Conservation (phyloP, 2,329 filamentous ascomycete species). For the Fusarium proliferatum region DNA sequence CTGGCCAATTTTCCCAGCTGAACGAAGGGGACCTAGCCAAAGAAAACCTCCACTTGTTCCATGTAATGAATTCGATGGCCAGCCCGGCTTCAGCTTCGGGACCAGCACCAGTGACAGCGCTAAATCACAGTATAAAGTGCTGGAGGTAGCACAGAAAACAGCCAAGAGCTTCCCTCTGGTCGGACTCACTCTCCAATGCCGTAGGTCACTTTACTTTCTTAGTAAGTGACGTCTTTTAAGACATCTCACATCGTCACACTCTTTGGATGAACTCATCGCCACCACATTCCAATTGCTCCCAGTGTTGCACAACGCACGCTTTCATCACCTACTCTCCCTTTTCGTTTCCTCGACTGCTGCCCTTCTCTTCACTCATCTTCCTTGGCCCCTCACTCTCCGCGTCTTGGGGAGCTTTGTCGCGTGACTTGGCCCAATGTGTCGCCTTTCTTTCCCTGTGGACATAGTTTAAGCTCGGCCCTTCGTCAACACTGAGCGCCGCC, state of each 20-base stretch:
- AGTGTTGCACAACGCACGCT: constrained; percentile 27
- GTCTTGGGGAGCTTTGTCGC: constrained; percentile 23
- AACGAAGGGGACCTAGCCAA: constrained; percentile 1
- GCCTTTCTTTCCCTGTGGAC: background rate
- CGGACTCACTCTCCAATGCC: constrained; percentile 4
- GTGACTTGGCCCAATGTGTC: constrained; percentile 28
- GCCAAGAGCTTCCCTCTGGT: constrained; percentile 10
- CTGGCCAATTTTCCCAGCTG: constrained; percentile 4
- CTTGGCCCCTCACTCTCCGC: constrained; percentile 8
- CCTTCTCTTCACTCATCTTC: background rate
- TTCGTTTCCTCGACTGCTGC: background rate
- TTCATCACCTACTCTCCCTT: constrained; percentile 6
- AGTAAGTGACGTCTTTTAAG: constrained; percentile 33
- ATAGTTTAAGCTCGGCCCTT: background rate
- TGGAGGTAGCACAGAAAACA: background rate
- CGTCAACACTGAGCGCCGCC: background rate
- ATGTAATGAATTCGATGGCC: background rate
- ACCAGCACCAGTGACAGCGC: background rate
- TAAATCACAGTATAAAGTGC: constrained; percentile 3
- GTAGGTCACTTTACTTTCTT: background rate
- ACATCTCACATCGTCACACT: constrained; percentile 10
- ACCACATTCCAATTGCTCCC: constrained; percentile 31
- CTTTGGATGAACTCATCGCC: constrained; percentile 23
- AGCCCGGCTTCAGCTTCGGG: constrained; percentile 6
- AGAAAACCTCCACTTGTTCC: constrained; percentile 2